Conservation (phyloP, 352 stramenopile species). For the Globisporangium emineosum region DNA sequence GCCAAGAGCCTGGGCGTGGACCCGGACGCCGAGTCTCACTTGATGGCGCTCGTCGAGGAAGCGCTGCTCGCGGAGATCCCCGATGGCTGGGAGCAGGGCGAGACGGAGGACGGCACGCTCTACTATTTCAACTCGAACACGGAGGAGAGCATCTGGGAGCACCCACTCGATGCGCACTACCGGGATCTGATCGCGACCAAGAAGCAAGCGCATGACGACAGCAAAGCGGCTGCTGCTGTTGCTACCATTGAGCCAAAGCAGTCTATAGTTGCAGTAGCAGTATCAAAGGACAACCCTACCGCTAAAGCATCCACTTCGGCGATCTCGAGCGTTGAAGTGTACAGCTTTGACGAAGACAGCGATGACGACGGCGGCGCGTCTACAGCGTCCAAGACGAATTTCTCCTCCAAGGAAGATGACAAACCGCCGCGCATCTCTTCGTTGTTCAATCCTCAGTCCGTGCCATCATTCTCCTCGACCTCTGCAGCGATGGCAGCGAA, state of each 20-base stretch:
- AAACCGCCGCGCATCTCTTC: constrained; percentile 9
- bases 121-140: constrained; percentile 65
- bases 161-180: constrained; percentile 57
- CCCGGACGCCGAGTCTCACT: constrained; percentile 36
- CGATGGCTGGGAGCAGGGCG: constrained; percentile 54
- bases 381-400: not conserved
- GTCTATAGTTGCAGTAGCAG: not conserved
- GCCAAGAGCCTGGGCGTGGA: constrained; percentile 60
- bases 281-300: not conserved
- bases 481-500: constrained; percentile 2
- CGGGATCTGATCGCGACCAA: constrained; percentile 44
- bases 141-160: constrained; percentile 64
- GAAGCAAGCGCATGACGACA: constrained; percentile 29
- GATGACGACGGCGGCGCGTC: constrained; percentile 24
- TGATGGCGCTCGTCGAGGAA: constrained; percentile 53
- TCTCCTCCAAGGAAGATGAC: not conserved
- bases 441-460: constrained; percentile 15
- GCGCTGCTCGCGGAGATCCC: constrained; percentile 50
- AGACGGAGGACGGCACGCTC: constrained; percentile 63
- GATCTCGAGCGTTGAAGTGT: constrained; percentile 36
- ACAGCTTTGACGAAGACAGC: constrained; percentile 46
- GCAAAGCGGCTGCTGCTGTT: not conserved
- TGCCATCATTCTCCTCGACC: constrained; percentile 12
- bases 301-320: not conserved
- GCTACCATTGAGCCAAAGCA: not conserved